These are phyloP conservation scores for Alternaria novae-zelandiae DNA, from an alignment of 2,329 filamentous ascomycete genomes.

Conservation along the genomic window DNA sequence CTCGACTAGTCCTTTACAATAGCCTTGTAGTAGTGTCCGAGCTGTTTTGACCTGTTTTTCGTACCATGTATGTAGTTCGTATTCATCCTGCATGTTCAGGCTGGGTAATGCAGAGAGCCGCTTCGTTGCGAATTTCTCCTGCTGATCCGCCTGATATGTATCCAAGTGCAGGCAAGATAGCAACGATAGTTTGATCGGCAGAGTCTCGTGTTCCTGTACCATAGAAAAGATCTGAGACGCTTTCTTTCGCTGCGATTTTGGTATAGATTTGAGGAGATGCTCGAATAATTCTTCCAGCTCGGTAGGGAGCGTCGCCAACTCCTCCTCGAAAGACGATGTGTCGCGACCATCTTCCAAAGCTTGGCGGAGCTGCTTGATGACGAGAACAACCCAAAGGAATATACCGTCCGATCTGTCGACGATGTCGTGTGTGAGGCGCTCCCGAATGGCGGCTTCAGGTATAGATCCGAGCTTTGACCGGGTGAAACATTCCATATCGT, in stretches of 20 bases:
- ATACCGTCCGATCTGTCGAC: not conserved
- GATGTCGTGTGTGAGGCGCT: accelerated
- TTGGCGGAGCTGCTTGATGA: not conserved
- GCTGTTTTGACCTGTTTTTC: not conserved
- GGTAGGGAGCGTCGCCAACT: not conserved
- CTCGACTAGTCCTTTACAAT: not conserved
- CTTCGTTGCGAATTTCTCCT: no score
- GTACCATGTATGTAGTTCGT: no score
- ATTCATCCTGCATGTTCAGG: no score
- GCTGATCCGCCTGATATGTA: no score
- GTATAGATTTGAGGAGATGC: not conserved
- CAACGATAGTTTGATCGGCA: not conserved
- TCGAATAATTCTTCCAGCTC: not conserved
- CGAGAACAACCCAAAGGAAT: not conserved
- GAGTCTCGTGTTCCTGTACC: accelerated
- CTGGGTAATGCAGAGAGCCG: no score
- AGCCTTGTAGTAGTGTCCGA: not conserved
- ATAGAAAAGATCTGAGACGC: not conserved
- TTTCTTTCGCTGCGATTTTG: not conserved
- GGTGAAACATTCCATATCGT: not conserved
- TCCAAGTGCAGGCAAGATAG: not conserved
- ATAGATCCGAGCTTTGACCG: not conserved
- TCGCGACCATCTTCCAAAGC: no score
- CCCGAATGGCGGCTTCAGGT: no score
- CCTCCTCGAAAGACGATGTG: no score